phyloP scores from a whole-genome alignment of 2,329 filamentous ascomycete genomes.

The Trichoderma sp. region DNA sequence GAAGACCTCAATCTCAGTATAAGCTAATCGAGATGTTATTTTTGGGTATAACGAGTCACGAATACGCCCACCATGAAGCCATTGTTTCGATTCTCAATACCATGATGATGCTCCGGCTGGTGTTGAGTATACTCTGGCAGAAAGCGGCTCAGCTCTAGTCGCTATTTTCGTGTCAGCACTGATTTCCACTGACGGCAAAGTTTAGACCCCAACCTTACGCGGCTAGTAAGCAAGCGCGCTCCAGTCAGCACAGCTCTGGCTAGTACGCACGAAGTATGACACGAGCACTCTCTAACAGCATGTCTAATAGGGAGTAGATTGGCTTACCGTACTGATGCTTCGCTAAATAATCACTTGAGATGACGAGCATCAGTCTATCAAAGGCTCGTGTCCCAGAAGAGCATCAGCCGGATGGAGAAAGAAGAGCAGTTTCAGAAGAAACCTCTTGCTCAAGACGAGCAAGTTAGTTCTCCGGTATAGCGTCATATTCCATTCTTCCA shows the following conservation, averaged over 20 bases:
- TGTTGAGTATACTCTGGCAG: background rate
- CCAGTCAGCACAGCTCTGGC: background rate
- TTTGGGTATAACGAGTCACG: background rate
- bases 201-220: background rate
- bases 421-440: background rate
- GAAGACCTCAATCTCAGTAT: background rate
- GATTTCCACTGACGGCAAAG: background rate
- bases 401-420: rapidly evolving
- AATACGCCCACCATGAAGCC: background rate
- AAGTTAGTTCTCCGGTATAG: background rate
- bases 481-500: background rate
- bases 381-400: background rate
- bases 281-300: background rate
- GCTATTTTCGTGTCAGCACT: background rate
- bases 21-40: background rate
- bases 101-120: background rate
- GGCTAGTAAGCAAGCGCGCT: background rate
- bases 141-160: background rate
- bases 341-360: background rate
- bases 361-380: background rate
- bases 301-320: rapidly evolving
- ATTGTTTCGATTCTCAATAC: background rate
- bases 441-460: background rate
- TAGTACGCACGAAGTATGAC: background rate
- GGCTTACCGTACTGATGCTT: background rate